Percentiles rank a stretch among this genome's conserved stretches.
These are phyloP conservation scores for Pseudocercospora cruenta DNA, from an alignment of 2,329 filamentous ascomycete genomes.

Conservation along the genomic window DNA sequence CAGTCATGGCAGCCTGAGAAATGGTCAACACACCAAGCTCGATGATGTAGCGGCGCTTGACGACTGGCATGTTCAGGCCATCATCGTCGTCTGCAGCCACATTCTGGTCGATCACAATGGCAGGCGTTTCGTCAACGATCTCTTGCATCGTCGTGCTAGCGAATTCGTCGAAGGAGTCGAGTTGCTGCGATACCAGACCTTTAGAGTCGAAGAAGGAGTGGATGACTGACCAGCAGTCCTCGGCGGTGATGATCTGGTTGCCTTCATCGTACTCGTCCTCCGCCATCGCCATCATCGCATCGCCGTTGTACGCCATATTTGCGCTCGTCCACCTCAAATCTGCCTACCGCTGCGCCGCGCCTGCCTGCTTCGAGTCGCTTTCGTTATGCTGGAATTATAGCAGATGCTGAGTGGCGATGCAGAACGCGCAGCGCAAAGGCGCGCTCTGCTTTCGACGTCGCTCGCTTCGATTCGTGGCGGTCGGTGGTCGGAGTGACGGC, in stretches of 20 bases:
- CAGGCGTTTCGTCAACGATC: slow-evolving; percentile 87
- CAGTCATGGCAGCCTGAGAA: slow-evolving; percentile 85
- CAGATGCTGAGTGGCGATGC: slow-evolving; percentile 15
- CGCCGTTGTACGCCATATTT: slow-evolving; percentile 30
- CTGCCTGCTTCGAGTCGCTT: background rate
- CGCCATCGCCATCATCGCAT: slow-evolving; percentile 30
- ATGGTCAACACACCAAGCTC: slow-evolving; percentile 90
- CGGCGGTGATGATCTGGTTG: slow-evolving; percentile 71
- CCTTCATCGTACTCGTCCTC: slow-evolving; percentile 32
- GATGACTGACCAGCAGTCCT: slow-evolving; percentile 98
- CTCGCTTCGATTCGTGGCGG: background rate
- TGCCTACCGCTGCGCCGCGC: background rate
- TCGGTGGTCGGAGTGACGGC: background rate
- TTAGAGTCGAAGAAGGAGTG: slow-evolving; percentile 96
- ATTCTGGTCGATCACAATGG: slow-evolving; percentile 91
- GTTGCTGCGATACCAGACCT: slow-evolving; percentile 93
- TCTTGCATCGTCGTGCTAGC: slow-evolving; percentile 92
- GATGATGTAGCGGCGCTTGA: slow-evolving; percentile 90
- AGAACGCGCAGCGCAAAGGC: slow-evolving; percentile 26
- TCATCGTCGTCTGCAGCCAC: slow-evolving; percentile 76
- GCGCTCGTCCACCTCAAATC: background rate
- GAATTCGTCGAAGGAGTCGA: slow-evolving; percentile 98
- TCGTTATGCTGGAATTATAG: background rate
- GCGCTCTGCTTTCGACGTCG: slow-evolving; percentile 11
- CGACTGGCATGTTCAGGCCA: slow-evolving; percentile 65